Base-by-base conservation (phyloP, 2,329 filamentous ascomycete genomes). In the Pseudocercospora vitis region DNA sequence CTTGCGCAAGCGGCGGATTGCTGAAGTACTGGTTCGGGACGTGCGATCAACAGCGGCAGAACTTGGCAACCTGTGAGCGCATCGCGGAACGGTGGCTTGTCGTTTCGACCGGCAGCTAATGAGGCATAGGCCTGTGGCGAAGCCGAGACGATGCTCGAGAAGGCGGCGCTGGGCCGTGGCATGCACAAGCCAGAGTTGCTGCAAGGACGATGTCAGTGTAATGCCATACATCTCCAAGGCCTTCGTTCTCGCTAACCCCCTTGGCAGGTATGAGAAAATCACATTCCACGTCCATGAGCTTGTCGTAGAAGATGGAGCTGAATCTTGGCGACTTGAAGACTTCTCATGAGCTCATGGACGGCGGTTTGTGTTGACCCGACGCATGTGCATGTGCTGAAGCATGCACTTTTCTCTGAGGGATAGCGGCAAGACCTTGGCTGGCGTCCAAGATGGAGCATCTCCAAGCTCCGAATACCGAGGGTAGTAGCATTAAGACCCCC, bases 1-100 rank as follows among this genome's bases (percentile, higher is more conserved):
- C 91, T 9, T 86, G 85, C 14, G 80, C 80, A 32, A 88, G 84
- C 64, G 91, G 91, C 4, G 90, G 90, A 0, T 81, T 96, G 67
- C 73, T 96, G 67, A 95, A 95, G 71, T 96, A 96, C 72, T 96
- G 91, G 90, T 96, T 95, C 70, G 89, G 90, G 2, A 78, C 75
- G 28, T 85, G 87, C 16, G 84, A 95, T 73, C 74, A 70, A 37
- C 77, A 87, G 48, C 79, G 86, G 57, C 78, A 83, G 66, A 96
- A 96, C 73, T 72, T 96, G 64, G 91, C 91, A 37, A 96, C 91
- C 45, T 78, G 76, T 76, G 46, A 58, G 69, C 63, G 14, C n/a
- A 11, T n/a, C 16, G 3, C 3, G n/a, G n/a, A n/a, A n/a, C n/a
- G n/a, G n/a, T n/a, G n/a, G n/a, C n/a, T n/a, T n/a, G 21, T 8